phyloP scores from a whole-genome alignment of 257 asterid genomes.

The Datura wrightii region DNA sequence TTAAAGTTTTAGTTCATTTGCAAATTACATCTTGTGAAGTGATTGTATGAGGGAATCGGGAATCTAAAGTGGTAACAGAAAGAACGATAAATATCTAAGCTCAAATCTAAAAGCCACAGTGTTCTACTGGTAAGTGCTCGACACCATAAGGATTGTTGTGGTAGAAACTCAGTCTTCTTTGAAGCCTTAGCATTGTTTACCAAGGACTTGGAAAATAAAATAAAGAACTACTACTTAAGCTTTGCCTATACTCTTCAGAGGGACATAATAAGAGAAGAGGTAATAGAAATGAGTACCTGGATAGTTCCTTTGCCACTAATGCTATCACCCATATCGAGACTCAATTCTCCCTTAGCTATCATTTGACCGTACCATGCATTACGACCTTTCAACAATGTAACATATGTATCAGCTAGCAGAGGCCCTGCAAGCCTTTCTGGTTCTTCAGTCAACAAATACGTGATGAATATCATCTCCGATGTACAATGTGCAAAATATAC shows the following conservation, averaged over 20 bases:
- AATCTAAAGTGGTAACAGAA: too few relatives aligned
- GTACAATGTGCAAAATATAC: conserved; percentile 95
- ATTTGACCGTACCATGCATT: conserved; percentile 93
- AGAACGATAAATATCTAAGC: background rate
- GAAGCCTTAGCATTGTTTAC: background rate
- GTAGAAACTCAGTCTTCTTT: background rate
- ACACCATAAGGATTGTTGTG: background rate
- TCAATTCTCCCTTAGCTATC: conserved; percentile 83
- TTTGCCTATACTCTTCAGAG: background rate
- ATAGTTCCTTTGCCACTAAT: conserved; percentile 93
- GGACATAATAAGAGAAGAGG: background rate
- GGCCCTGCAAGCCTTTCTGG: conserved; percentile 97
- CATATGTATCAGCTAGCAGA: conserved; percentile 86
- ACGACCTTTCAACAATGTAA: conserved; percentile 86
- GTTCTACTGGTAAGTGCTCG: background rate
- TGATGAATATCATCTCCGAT: conserved; percentile 89
- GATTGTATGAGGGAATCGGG: background rate
- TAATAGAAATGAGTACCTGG: conserved; percentile 58
- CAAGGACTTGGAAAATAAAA: background rate
- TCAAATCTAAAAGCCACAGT: background rate
- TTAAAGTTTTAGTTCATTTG: too few relatives aligned
- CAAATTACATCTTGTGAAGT: background rate
- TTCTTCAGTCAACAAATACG: conserved; percentile 80
- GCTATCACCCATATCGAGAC: conserved; percentile 88
- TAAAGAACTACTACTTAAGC: background rate